These are phyloP conservation scores for Aeminium ludgeri DNA, from an alignment of 495 filamentous ascomycete species.

Conservation along the genomic window DNA sequence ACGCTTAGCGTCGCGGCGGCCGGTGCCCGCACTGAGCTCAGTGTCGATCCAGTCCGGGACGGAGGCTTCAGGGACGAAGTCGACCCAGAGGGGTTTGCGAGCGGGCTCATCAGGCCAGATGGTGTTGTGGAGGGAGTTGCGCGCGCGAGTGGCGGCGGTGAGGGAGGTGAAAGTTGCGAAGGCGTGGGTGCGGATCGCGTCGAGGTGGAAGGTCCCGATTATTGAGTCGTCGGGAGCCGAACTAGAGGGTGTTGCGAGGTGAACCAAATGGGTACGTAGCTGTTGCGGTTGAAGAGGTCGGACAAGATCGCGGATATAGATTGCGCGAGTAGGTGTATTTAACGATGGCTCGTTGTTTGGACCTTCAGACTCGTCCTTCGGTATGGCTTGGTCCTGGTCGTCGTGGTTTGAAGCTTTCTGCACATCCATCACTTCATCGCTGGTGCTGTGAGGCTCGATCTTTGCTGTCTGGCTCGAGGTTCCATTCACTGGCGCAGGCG, in stretches of 20 bases:
- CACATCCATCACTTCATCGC: conserved; percentile 12
- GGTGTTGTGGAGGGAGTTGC: conserved; percentile 54
- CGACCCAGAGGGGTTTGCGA: conserved; percentile 70
- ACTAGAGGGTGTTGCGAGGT: conserved; percentile 83
- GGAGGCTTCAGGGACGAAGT: conserved; percentile 70
- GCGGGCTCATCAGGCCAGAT: conserved; percentile 79
- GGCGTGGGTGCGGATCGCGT: conserved; percentile 74
- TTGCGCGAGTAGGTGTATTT: conserved; percentile 62
- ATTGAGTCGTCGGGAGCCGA: conserved; percentile 42
- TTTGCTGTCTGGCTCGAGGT: not conserved
- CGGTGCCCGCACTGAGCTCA: conserved; percentile 37
- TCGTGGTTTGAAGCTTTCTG: not conserved
- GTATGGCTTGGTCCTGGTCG: not conserved
- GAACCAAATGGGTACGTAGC: conserved; percentile 61
- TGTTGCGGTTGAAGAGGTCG: conserved; percentile 53
- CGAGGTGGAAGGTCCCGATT: conserved; percentile 57
- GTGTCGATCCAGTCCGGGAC: conserved; percentile 56
- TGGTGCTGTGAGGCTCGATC: conserved; percentile 5
- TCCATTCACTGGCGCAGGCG: conserved; percentile 4
- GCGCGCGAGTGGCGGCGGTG: conserved; percentile 59
- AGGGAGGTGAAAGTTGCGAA: conserved; percentile 53
- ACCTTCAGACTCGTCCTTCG: not conserved
- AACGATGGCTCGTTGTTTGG: conserved; percentile 40
- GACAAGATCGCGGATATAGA: conserved; percentile 89
- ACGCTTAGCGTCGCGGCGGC: conserved; percentile 33